Conservation (phyloP, 2,329 filamentous ascomycete genomes). For the Diaporthe ampelina region DNA sequence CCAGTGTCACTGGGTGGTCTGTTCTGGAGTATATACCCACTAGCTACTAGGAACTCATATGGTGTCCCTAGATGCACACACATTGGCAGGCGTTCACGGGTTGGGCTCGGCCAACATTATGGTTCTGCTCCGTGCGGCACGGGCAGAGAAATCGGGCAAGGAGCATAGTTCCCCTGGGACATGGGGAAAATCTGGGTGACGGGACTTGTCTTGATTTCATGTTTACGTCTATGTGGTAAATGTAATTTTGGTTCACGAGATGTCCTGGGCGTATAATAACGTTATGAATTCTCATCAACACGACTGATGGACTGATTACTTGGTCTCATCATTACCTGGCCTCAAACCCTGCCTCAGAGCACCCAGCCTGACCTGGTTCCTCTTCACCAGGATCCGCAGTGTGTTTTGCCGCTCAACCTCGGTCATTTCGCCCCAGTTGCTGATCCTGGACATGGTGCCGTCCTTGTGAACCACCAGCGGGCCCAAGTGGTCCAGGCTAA, state of each 20-base stretch:
- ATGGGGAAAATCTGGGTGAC: slow-evolving; percentile 12
- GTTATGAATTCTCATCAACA: background rate
- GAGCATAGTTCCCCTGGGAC: slow-evolving; percentile 33
- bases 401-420: slow-evolving; percentile 77
- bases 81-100: slow-evolving; percentile 39
- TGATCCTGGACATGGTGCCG: slow-evolving; percentile 78
- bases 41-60: slow-evolving; percentile 29
- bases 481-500: slow-evolving; percentile 77
- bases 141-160: slow-evolving; percentile 23
- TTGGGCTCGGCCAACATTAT: slow-evolving; percentile 13
- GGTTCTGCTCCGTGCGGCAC: slow-evolving; percentile 20
- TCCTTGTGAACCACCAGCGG: slow-evolving; percentile 82
- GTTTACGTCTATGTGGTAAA: slow-evolving; percentile 26
- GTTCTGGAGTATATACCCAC: slow-evolving; percentile 22
- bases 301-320: slow-evolving; percentile 32
- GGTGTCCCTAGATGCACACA: slow-evolving; percentile 34
- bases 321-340: slow-evolving; percentile 50
- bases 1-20: background rate
- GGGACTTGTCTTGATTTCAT: slow-evolving; percentile 23
- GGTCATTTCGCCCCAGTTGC: slow-evolving; percentile 81
- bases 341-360: slow-evolving; percentile 58
- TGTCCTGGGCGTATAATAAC: background rate
- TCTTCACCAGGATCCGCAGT: slow-evolving; percentile 74
- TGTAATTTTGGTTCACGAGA: slow-evolving; percentile 16
- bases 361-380: slow-evolving; percentile 75